Evolutionary conservation across 139 green algal genomes (phyloP), one percentile per base, ranked within the genome.

Genomic region (Tetradesmus lagerheimii): DNA sequence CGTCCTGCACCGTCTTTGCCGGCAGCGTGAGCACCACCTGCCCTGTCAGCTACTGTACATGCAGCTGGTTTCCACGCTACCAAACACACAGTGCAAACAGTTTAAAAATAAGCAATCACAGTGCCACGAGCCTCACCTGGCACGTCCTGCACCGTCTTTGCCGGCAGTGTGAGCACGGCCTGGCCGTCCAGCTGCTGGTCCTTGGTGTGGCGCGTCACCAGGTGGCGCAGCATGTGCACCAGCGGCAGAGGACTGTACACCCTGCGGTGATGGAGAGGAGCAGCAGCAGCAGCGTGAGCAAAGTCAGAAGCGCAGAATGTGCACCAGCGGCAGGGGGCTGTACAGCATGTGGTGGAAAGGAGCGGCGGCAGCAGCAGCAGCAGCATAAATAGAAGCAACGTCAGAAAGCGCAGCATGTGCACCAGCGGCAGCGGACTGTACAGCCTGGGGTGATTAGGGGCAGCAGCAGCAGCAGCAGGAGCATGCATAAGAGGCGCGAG

Each of bases 171-270:
- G 39, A 88, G 83, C 83, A 88, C 83, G 25, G 80, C 47, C 37
- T 74, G 45, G 4, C 80, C 80, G 6, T 75, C 80, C 45, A 86
- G 80, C 80, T 86, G n/a, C 45, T 86, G 80, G 0, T 88, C 83
- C 83, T 88, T 88, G 83, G 83, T 88, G 83, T 88, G 83, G 16
- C 83, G 62, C 20, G 64, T 88, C 27, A 80, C 38, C 25, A 88
- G 50, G 16, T 62, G 34, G 12, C 64, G 38, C 57, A 88, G 47
- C 57, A 80, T 34, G 35, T 88, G 57, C 35, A 88, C 62, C 35
- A 88, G 62, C 27, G 83, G 83, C 31, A 88, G 62, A 16, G 62
- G 83, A n/a, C 83, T 79, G 38, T 29, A 66, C 5, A 38, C 15
- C 39, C 79, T 84, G 79, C 62, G 6, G 47, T n/a, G n/a, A n/a